Evolutionary conservation across 306 rosid species (phyloP).

Genomic region (Rosa lucieae): DNA sequence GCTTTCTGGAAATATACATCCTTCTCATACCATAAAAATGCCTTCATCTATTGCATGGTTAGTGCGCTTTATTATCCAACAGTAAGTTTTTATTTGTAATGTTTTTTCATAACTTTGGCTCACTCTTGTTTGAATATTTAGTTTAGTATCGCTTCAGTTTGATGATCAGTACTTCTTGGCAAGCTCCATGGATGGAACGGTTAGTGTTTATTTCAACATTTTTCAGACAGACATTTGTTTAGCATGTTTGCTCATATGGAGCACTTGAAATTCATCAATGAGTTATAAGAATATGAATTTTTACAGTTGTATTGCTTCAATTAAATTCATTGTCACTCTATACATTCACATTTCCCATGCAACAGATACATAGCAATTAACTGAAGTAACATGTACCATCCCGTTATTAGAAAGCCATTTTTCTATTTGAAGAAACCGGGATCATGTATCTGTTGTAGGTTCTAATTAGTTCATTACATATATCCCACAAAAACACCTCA

Average conservation of each 20-base stretch:
- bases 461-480: neutral
- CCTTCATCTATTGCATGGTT: constrained; percentile 84
- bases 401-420: neutral
- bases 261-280: neutral
- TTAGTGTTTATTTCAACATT: constrained; percentile 37
- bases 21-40: constrained; percentile 61
- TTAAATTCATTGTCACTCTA: neutral
- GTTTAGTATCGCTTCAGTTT: constrained; percentile 72
- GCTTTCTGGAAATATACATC: constrained; percentile 61
- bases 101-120: constrained; percentile 16
- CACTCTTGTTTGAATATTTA: constrained; percentile 33
- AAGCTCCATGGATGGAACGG: constrained; percentile 98
- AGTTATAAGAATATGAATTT: neutral
- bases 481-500: neutral
- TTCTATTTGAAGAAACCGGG: neutral
- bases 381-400: neutral
- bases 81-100: neutral
- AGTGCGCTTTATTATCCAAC: constrained; percentile 25
- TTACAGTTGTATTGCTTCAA: neutral
- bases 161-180: constrained; percentile 88
- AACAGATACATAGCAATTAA: neutral
- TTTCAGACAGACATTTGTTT: neutral
- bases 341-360: neutral
- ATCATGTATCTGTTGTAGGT: constrained; percentile 3
- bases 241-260: neutral